These are phyloP conservation scores for Pythium angustatum DNA, from an alignment of 352 stramenopile species.

Conservation along the genomic window DNA sequence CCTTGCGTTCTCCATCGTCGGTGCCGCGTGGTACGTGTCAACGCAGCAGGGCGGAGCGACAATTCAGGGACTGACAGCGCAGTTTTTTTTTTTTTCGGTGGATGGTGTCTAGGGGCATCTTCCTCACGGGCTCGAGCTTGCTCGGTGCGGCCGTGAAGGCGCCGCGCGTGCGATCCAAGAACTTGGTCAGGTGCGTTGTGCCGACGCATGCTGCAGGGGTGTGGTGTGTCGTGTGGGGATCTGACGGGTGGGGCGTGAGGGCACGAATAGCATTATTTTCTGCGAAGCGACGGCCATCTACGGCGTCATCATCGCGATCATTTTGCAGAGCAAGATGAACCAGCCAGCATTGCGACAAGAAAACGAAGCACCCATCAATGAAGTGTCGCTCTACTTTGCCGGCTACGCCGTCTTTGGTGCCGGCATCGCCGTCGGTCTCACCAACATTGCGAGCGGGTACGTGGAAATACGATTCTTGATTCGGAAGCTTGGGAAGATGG, in stretches of 20 bases:
- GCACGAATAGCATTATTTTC: conserved; percentile 96
- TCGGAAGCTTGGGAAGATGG: conserved; percentile 2
- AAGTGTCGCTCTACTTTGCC: conserved; percentile 92
- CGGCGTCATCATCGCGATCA: conserved; percentile 99
- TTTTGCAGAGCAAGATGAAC: conserved; percentile 97
- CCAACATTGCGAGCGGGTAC: conserved; percentile 96
- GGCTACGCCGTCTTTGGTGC: conserved; percentile 98
- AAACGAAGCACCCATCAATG: conserved; percentile 71
- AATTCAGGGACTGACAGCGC: too few relatives aligned
- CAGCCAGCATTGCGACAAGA: conserved; percentile 60
- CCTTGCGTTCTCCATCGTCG: conserved; percentile 96
- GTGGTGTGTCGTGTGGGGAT: neutral
- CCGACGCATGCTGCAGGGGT: neutral
- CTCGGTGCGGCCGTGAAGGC: conserved; percentile 98
- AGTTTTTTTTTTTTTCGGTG: conserved; percentile 1
- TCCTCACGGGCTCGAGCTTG: conserved; percentile 94
- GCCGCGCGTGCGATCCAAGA: conserved; percentile 98
- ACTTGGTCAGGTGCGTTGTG: conserved; percentile 97
- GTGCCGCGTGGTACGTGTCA: conserved; percentile 90
- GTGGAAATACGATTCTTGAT: conserved; percentile 11
- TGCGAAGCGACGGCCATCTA: conserved; percentile 99
- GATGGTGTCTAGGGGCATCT: conserved; percentile 93
- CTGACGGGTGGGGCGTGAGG: neutral
- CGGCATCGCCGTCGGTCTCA: conserved; percentile 97
- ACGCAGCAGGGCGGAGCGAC: too few relatives aligned